phyloP scores from a whole-genome alignment of 1,139 yeast genomes.

The Pichia sp. region DNA sequence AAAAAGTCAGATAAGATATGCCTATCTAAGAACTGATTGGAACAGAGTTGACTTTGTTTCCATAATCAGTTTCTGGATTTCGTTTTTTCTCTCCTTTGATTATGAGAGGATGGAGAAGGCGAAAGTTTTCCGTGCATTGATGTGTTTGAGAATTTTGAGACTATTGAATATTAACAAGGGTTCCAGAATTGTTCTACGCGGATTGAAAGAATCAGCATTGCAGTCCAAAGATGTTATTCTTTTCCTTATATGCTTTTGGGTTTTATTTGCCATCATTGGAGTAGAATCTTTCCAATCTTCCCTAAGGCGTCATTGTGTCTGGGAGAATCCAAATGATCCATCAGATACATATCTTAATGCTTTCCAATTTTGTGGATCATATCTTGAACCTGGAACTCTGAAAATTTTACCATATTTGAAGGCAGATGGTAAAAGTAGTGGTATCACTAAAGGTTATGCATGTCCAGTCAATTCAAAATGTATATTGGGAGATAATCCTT shows the following conservation, averaged over 20 bases:
- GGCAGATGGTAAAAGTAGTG: conserved; percentile 39
- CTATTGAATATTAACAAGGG: conserved; percentile 70
- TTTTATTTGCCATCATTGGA: conserved; percentile 78
- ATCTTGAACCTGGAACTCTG: conserved; percentile 38
- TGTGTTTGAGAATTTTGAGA: conserved; percentile 67
- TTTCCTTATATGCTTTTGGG: conserved; percentile 76
- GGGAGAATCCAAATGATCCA: conserved; percentile 70
- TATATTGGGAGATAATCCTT: conserved; percentile 61
- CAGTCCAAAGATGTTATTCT: conserved; percentile 69
- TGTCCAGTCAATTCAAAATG: conserved; percentile 80
- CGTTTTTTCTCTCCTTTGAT: conserved; percentile 49
- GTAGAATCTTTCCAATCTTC: conserved; percentile 87
- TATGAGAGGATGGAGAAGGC: conserved; percentile 39
- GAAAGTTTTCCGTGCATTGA: conserved; percentile 62
- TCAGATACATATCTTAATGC: conserved; percentile 49
- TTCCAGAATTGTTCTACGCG: conserved; percentile 62
- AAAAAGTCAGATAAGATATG: too few species aligned
- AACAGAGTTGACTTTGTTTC: conserved; percentile 76
- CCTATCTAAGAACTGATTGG: conserved; percentile 77
- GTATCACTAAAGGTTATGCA: conserved; percentile 59
- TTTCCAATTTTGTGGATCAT: conserved; percentile 77
- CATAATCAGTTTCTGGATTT: conserved; percentile 67
- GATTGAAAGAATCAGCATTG: conserved; percentile 69
- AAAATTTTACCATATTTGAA: conserved; percentile 45
- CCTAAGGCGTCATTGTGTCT: conserved; percentile 75